Base-by-base conservation (phyloP, 163 green algal genomes). In the Scenedesmus sp. region DNA sequence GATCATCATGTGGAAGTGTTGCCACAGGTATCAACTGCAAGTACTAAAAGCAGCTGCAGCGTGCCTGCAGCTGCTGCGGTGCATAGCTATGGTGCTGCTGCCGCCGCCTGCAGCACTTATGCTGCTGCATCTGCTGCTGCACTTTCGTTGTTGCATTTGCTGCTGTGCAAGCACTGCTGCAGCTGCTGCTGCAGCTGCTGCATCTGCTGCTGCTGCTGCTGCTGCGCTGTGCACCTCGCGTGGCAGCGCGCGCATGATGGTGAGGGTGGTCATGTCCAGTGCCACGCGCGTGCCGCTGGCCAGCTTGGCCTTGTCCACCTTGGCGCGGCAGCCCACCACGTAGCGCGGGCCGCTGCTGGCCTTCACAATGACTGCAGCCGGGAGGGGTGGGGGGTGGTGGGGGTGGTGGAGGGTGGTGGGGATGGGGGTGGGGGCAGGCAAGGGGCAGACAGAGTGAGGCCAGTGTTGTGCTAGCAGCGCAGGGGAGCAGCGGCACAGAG, bases 211-310 rank as follows among this genome's bases (percentile, higher is more conserved):
- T 90, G n/a, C 16, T 66, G 26, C 64, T 46, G 54, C 34, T 46
- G 34, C 34, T 46, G 34, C 34, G 34, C 34, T 46, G 34, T 89
- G 54, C 90, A 99, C 98, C 97, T 99, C 98, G 54, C 98, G 96
- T 0, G 98, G 98, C 82, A 99, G 94, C 13, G 97, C 95, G 16
- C 98, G 95, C 98, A 99, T 99, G 96, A 99, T 99, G 82, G 98
- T 99, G 62, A 99, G 97, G 0, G 98, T 99, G 15, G 98, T 99
- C 96, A 99, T 99, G 94, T 99, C 98, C 79, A 99, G 96, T 8
- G 98, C 96, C 34, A 99, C 98, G 34, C 98, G 97, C 16, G 98
- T 99, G 90, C 98, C 98, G 26, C 96, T 94, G 4, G 92, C 96
- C 12, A 99, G 96, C 94, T 99, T 99, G 46, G 91, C 74, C 92